Evolutionary conservation across 129 eudicot species (phyloP), one percentile per base, ranked within the genome.

Genomic region (Oenanthe sinensis): DNA sequence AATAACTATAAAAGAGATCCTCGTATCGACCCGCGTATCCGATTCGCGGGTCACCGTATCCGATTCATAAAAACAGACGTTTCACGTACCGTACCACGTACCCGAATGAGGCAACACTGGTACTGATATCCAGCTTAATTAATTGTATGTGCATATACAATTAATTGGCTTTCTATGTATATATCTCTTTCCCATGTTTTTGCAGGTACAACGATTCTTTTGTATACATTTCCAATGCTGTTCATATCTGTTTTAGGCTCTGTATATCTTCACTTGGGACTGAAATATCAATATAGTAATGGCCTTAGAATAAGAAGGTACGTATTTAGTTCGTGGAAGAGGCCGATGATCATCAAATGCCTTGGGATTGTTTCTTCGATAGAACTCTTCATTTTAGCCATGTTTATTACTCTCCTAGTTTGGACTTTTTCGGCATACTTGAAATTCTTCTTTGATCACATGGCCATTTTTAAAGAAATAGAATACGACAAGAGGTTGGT

Each of bases 281-380:
- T 40, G 37, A 72, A 43, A 12, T 28, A 22, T 65, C 20, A 13
- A 12, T 4, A 6, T 71, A n/a, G 28, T 7, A 28, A 72, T 43
- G 20, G 19, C 52, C 8, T 52, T 22, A 43, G 20, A 11, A 8
- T 43, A 0, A 22, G 43, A 72, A 72, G 76, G 76, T 72, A 20
- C 7, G 8, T 20, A 8, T 42, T 82, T 40, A 85, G 54, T 52
- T 49, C 44, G 50, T 90, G 89, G 96, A 91, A 76, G 81, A 82
- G 93, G 84, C 97, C 97, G 28, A 73, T 90, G 88, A 87, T 90
- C 54, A 85, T 95, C 78, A 88, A 81, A 83, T 88, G 94, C 26
- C 91, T 95, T 0, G 98, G 98, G 55, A 88, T 95, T 12, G 96
- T 95, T 49, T 80, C 96, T 0, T 80, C 84, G 74, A 87, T 86